These are phyloP conservation scores for Erucastrum elatum DNA, from an alignment of 345 rosid genomes.

Conservation along the genomic window DNA sequence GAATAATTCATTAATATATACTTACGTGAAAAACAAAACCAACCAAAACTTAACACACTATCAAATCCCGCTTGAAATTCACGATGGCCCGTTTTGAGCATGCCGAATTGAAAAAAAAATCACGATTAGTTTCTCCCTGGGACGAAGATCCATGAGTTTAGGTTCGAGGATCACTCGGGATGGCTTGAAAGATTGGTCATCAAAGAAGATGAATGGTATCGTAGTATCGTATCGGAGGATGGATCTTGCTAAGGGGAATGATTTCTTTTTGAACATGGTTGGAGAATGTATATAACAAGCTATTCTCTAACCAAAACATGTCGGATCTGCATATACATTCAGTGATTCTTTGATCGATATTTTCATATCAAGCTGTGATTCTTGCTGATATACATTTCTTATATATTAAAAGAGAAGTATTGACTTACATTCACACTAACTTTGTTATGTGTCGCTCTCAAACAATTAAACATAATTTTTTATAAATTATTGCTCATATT, in stretches of 20 bases:
- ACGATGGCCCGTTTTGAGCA: not conserved
- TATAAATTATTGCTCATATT: no score
- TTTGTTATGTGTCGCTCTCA: no score
- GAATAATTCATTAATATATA: no score
- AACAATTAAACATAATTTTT: no score
- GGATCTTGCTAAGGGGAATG: constrained; percentile 9
- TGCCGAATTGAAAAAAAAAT: not conserved
- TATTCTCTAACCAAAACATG: constrained; percentile 29
- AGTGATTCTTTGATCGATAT: constrained; percentile 20
- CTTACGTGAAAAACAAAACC: not conserved
- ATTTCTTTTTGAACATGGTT: no score
- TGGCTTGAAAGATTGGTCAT: not conserved
- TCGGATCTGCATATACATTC: not conserved
- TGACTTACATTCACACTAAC: no score
- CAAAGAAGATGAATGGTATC: not conserved
- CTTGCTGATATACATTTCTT: constrained; percentile 15
- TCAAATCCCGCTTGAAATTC: not conserved
- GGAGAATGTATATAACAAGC: constrained; percentile 19
- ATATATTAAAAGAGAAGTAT: no score
- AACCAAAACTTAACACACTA: not conserved
- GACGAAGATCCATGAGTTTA: not conserved
- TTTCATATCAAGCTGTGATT: constrained; percentile 27
- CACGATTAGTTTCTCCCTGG: no score
- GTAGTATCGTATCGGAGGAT: constrained; percentile 8
- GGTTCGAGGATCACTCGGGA: not conserved